Base-by-base conservation (phyloP, 2,329 filamentous ascomycete species). In the Raffaelea deltoideospora region DNA sequence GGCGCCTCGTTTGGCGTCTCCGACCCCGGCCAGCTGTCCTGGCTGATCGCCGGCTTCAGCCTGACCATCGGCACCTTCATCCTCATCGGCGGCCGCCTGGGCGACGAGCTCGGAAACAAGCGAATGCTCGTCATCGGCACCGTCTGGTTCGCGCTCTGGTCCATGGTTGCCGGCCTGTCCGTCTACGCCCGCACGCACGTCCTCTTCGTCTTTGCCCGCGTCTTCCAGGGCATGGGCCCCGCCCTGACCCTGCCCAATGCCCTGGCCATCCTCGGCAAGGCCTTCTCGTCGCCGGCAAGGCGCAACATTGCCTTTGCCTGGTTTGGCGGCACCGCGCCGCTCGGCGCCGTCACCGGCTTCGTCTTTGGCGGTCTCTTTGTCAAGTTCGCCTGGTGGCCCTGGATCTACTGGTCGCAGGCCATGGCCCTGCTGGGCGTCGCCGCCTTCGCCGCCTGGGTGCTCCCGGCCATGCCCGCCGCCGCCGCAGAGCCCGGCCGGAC, bases 121-220 rank as follows among this genome's bases (percentile, higher is more conserved):
- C 48, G 58, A 13, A 60, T 79, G 41, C 79, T 77, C 44, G 56
- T 76, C 2, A 53, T 50, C 21, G 76, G 76, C 9, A 58, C 72
- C 21, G 41, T 57, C 27, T 80, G 80, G 82, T 67, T 81, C 33
- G 53, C 72, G 4, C 43, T 76, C 24, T 86, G 79, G 70, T 76
- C 72, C 10, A 54, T 87, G 38, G 57, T 83, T 34, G 70, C 68
- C n/a, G 81, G 80, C 6, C 17, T 42, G 14, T 17, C 37, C 3
- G 41, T 40, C 8, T 82, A 37, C 20, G 17, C 37, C 8, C n/a
- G 11, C 33, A 41, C 53, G 53, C 66, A 75, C 40, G 53, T 59
- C 2, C 52, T 69, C 11, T 71, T 72, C 45, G 58, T 67, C 40
- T 55, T 65, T 26, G 58, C 60, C n/a, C 60, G 72, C 6, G 67